Evolutionary conservation across 768 basidiomycete genomes (phyloP), one percentile per base, ranked within the genome.

Genomic region (Trichaptum fuscoviolaceum): DNA sequence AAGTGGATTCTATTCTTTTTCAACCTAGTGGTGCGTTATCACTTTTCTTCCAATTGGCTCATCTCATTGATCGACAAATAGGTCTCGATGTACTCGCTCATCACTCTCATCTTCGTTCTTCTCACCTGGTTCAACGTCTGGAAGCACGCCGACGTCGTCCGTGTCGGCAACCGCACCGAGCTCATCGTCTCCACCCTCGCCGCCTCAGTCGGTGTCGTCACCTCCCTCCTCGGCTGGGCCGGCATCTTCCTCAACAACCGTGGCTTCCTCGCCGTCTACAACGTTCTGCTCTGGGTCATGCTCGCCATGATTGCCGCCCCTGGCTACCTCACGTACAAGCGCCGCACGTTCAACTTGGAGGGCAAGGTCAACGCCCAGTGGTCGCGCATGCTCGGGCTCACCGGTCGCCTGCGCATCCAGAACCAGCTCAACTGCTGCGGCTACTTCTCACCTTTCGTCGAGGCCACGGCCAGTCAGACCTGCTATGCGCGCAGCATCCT

Each of bases 161-260:
- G 88, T 24, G 86, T 87, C 4, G 90, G 85, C 3, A 92, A 93
- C 76, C 78, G 75, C 62, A 70, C 82, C 12, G 90, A 91, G 74
- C 84, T 93, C 68, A 78, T 89, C 73, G 75, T 91, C 63, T 91
- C 90, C 35, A 93, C 91, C 23, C 72, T 87, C 60, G 90, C 88
- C 1, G 85, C 88, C 1, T 71, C 79, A 12, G 68, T 87, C 8
- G 87, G 84, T 64, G 73, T 90, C 35, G 73, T 90, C 70, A 90
- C 90, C 35, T 84, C 90, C 23, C 71, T 91, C 65, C 77, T 93
- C 72, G 92, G 92, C 62, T 92, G 87, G 84, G 82, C 91, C 25
- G 92, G 92, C 34, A 86, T 93, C 73, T 78, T 94, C 27, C 85
- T 93, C 72, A 94, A 94, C 82, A 91, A 92, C 74, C 90, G 92